These are phyloP conservation scores for Penicillium pancosmium DNA, from an alignment of 495 filamentous ascomycete genomes.

Conservation along the genomic window DNA sequence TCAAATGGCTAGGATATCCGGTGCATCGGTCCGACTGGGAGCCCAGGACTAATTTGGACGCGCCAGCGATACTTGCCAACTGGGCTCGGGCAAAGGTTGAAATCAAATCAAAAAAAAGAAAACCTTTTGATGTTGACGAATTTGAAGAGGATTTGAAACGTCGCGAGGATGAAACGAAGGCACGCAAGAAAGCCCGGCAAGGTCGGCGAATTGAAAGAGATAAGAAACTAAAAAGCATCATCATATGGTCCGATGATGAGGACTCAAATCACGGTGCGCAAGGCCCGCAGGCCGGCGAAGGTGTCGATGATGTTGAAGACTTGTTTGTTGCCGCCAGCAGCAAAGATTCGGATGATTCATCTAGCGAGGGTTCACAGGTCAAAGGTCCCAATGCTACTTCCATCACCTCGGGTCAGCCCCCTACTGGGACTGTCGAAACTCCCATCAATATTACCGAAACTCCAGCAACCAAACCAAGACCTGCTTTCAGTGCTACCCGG, in stretches of 20 bases:
- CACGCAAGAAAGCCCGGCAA: conserved; percentile 40
- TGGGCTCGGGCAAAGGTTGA: conserved; percentile 58
- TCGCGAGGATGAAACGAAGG: conserved; percentile 28
- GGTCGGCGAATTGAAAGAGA: conserved; percentile 1
- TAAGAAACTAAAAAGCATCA: background rate
- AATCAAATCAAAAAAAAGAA: conserved; percentile 41
- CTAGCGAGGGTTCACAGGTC: background rate
- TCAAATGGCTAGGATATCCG: conserved; percentile 69
- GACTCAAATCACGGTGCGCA: background rate
- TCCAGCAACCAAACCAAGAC: too few species aligned
- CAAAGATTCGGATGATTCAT: background rate
- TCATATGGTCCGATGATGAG: background rate
- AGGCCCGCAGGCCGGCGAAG: background rate
- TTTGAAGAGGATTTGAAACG: conserved; percentile 41
- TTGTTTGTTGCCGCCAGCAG: background rate
- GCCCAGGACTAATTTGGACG: conserved; percentile 54
- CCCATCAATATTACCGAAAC: too few species aligned
- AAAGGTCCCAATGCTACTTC: background rate
- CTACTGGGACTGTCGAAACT: background rate
- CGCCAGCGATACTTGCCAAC: conserved; percentile 44
- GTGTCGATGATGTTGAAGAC: background rate
- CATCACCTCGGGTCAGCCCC: background rate
- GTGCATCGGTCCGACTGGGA: conserved; percentile 66
- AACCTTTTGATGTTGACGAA: conserved; percentile 51
- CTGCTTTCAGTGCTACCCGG: too few species aligned